phyloP scores from a whole-genome alignment of 129 eudicot species.

The Tagetes patula region DNA sequence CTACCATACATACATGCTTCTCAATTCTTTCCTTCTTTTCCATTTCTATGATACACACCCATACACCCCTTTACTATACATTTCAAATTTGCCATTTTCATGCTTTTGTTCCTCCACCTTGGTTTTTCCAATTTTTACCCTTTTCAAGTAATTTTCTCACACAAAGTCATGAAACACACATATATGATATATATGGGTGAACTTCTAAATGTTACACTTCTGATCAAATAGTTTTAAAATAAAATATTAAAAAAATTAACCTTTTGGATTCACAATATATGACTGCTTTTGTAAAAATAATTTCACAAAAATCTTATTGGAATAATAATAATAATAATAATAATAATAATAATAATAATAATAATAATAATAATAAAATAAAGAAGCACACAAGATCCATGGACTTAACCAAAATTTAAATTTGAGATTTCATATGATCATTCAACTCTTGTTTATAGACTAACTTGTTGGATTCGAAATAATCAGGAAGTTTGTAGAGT shows the following conservation, averaged over 20 bases:
- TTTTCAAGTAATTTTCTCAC: not conserved
- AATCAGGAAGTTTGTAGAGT: no score
- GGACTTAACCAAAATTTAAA: not conserved
- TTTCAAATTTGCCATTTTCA: not conserved
- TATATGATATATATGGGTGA: not conserved
- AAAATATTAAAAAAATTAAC: not conserved
- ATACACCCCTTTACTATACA: not conserved
- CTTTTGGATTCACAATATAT: not conserved
- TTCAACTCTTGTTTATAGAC: not conserved
- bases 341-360: no score
- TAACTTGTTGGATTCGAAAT: no score
- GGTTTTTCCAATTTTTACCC: not conserved
- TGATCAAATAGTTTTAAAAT: not conserved
- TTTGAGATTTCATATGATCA: not conserved
- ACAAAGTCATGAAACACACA: not conserved
- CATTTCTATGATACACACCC: constrained; percentile 5
- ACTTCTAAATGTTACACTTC: not conserved
- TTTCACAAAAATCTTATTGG: not conserved
- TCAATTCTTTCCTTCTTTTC: not conserved
- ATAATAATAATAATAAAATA: no score
- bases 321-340: no score
- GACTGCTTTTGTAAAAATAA: no score
- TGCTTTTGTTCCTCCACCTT: not conserved
- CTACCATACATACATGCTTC: not conserved
- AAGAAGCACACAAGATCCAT: not conserved